These are phyloP conservation scores for Sambucus nigra DNA, from an alignment of 129 eudicot species.

Conservation along the genomic window DNA sequence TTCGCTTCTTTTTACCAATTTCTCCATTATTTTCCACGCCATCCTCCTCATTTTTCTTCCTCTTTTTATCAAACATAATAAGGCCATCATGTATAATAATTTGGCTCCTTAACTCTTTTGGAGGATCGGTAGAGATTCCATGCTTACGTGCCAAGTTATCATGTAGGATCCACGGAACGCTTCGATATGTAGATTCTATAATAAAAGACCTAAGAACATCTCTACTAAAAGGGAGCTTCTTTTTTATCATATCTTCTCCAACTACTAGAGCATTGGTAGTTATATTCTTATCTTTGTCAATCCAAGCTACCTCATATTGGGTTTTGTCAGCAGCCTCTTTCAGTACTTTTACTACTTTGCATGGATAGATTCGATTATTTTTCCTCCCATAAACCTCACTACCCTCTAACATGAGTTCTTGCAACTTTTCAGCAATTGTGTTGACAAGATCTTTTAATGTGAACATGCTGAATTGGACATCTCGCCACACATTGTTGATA, in stretches of 20 bases:
- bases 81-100: slow-evolving; percentile 36
- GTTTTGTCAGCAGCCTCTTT: slow-evolving; percentile 47
- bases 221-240: slow-evolving; percentile 64
- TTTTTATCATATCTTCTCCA: slow-evolving; percentile 61
- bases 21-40: slow-evolving; percentile 18
- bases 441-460: slow-evolving; percentile 59
- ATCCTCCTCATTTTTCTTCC: slow-evolving; percentile 40
- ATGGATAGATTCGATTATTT: slow-evolving; percentile 54
- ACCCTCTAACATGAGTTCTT: slow-evolving; percentile 58
- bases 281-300: slow-evolving; percentile 56
- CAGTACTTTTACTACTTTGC: slow-evolving; percentile 64
- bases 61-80: slow-evolving; percentile 34
- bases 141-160: slow-evolving; percentile 61
- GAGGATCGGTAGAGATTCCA: slow-evolving; percentile 74
- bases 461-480: too few relatives aligned
- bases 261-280: slow-evolving; percentile 55
- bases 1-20: slow-evolving; percentile 17
- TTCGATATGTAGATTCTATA: slow-evolving; percentile 76
- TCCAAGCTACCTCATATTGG: slow-evolving; percentile 85
- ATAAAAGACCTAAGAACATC: slow-evolving; percentile 66
- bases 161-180: slow-evolving; percentile 82
- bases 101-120: slow-evolving; percentile 48
- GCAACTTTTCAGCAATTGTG: slow-evolving; percentile 52
- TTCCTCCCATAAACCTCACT: slow-evolving; percentile 64
- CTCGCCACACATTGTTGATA: too few relatives aligned